Percentiles rank a stretch among this genome's conserved stretches.
Conservation (phyloP, 164 flowering plant species). For the Vitis rotundifolia region DNA sequence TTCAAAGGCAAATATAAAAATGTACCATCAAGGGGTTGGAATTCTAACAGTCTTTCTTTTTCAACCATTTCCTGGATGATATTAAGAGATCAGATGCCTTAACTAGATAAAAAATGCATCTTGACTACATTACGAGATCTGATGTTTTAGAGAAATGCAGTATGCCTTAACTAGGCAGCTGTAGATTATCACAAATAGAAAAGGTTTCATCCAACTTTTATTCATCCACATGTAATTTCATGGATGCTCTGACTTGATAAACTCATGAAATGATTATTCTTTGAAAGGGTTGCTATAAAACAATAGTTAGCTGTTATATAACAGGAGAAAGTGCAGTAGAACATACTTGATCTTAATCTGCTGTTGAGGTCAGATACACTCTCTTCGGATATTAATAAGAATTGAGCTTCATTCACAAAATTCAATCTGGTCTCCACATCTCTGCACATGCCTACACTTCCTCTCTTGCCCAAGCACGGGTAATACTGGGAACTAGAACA, state of each 20-base stretch:
- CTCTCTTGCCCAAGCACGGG: constrained; percentile 22
- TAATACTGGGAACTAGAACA: constrained; percentile 31
- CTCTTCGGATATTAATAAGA: constrained; percentile 78
- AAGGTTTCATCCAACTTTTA: no score
- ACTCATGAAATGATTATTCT: no score
- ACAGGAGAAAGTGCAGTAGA: constrained; percentile 8
- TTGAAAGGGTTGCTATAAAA: no score
- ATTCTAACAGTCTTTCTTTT: no score
- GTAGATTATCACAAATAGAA: no score
- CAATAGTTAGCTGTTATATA: not conserved
- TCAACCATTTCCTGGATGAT: no score
- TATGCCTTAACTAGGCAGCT: not conserved
- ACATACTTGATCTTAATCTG: constrained; percentile 65
- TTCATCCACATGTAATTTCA: not conserved
- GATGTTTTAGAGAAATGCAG: not conserved
- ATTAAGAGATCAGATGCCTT: no score
- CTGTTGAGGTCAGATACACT: constrained; percentile 78
- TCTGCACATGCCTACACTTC: constrained; percentile 46
- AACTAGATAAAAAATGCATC: no score
- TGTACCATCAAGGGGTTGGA: no score
- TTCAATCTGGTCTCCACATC: constrained; percentile 52
- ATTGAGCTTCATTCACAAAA: constrained; percentile 91
- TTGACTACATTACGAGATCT: not conserved
- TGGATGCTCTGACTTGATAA: not conserved
- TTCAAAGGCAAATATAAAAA: no score